Base-by-base conservation (phyloP, 2,329 filamentous ascomycete genomes). In the Sarocladiaceae sp. region DNA sequence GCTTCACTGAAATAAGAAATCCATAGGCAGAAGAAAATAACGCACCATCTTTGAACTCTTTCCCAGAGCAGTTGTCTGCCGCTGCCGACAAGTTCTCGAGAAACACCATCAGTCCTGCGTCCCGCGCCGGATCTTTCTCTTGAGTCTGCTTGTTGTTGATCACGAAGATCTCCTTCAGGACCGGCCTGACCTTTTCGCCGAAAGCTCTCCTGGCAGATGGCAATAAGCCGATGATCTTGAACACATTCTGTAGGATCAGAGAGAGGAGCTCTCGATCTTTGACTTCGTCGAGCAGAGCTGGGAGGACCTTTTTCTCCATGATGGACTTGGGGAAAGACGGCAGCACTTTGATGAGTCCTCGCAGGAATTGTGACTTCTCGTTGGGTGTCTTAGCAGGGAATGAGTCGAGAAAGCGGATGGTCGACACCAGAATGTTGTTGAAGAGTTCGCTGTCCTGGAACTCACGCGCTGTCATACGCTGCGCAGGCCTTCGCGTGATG, bases 361-460 rank as follows among this genome's bases (percentile, higher is more conserved):
- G 81, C 76, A 98, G 79, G 60, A 98, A 98, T 47, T 89, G 83
- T 6, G 84, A 76, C 61, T 98, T 98, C 58, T 98, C 93, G 50
- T 80, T 86, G 0, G 87, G 76, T 1, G 89, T 95, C 67, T 98
- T 98, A 26, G 88, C 87, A 0, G 93, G 91, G 47, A 98, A 80
- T 0, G 83, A 78, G 55, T 98, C 93, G 20, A 98, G 70, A 58
- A 98, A 98, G 11, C 93, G 86, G 50, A 98, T 95, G 0, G 93
- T 96, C 0, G 90, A 95, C 18, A 98, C 88, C 4, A 98, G 73
- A 35, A 97, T 87, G 57, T 97, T 98, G 65, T 98, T 89, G 60
- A 98, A 98, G 60, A 94, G 98, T 52, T 88, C 83, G 57, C 89
- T 94, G 62, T 96, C 81, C 59, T 98, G 93, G 54, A 98, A 97